Percentiles rank a stretch among this genome's conserved stretches.
phyloP scores from a whole-genome alignment of 345 rosid genomes.

The Triadica sebifera region DNA sequence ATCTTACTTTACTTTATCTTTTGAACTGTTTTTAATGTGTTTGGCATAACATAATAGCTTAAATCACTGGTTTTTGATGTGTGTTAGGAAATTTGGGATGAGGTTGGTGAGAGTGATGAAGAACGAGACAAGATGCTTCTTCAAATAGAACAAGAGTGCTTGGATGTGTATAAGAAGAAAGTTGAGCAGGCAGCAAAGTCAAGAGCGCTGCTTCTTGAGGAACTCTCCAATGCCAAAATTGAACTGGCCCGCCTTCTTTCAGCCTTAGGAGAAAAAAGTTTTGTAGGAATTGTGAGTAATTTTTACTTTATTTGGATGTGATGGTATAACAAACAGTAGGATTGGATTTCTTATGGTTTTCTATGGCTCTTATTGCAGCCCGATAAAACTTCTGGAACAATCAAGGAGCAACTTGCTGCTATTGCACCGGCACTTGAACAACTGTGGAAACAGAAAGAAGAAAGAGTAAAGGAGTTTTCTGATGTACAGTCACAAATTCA shows the following conservation, averaged over 20 bases:
- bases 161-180: slow-evolving; percentile 91
- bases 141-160: slow-evolving; percentile 86
- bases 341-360: slow-evolving; percentile 13
- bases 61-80: slow-evolving; percentile 13
- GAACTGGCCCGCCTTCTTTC: slow-evolving; percentile 74
- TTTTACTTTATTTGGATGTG: background rate
- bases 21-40: background rate
- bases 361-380: slow-evolving; percentile 50
- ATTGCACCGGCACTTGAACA: slow-evolving; percentile 91
- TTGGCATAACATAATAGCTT: slow-evolving; percentile 5
- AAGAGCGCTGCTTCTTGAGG: slow-evolving; percentile 81
- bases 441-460: slow-evolving; percentile 89
- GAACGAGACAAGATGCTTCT: slow-evolving; percentile 93
- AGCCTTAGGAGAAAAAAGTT: slow-evolving; percentile 78
- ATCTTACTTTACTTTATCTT: slow-evolving; percentile 5
- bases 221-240: slow-evolving; percentile 75
- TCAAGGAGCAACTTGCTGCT: slow-evolving; percentile 91
- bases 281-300: slow-evolving; percentile 61
- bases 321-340: background rate
- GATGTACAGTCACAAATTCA: slow-evolving; percentile 88
- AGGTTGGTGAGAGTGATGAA: slow-evolving; percentile 94
- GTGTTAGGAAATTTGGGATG: slow-evolving; percentile 93
- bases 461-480: slow-evolving; percentile 73
- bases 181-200: slow-evolving; percentile 81
- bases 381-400: slow-evolving; percentile 73